Evolutionary conservation across 2,329 filamentous ascomycete genomes (phyloP), one percentile per base, ranked within the genome.

Genomic region (Cytospora paraplurivora): DNA sequence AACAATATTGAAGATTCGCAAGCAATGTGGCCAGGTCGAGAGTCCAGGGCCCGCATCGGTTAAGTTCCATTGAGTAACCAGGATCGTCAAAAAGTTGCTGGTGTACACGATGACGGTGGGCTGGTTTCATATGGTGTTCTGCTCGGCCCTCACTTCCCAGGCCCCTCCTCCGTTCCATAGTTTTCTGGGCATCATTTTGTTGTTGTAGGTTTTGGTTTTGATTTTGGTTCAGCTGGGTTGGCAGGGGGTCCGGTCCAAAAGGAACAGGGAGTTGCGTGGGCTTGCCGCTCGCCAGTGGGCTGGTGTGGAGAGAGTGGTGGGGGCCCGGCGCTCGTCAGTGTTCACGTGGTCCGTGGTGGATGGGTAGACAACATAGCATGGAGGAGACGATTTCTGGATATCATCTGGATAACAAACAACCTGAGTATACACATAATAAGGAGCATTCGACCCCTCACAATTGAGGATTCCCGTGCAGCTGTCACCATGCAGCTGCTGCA

Each of bases 61-160:
- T 59, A 64, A 44, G 54, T 34, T 62, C 34, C 56, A 63, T 21
- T 56, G 58, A 35, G 57, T 60, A 27, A 8, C 44, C 44, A n/a
- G 19, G 44, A 15, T n/a, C 11, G 27, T 27, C 27, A 27, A 21
- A 2, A 13, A 32, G 13, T 27, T 55, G 37, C 19, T 53, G 27
- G 49, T 54, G 50, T 35, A 47, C n/a, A 19, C 44, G 11, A 21
- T 8, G 11, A 44, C 19, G n/a, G 44, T 47, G 44, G 44, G 17
- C 19, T 47, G n/a, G 3, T 47, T 21, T 11, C n/a, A 19, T n/a
- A 47, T 47, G 10, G 10, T 47, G 19, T 47, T 17, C n/a, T 47
- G 15, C 21, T 5, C 7, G 7, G 11, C 44, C 44, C n/a, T 21
- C 21, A 12, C 21, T 44, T 44, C n/a, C 17, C 35, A 2, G 2